These are phyloP conservation scores for Pseudotulostoma volvatum DNA, from an alignment of 495 filamentous ascomycete species.

Conservation along the genomic window DNA sequence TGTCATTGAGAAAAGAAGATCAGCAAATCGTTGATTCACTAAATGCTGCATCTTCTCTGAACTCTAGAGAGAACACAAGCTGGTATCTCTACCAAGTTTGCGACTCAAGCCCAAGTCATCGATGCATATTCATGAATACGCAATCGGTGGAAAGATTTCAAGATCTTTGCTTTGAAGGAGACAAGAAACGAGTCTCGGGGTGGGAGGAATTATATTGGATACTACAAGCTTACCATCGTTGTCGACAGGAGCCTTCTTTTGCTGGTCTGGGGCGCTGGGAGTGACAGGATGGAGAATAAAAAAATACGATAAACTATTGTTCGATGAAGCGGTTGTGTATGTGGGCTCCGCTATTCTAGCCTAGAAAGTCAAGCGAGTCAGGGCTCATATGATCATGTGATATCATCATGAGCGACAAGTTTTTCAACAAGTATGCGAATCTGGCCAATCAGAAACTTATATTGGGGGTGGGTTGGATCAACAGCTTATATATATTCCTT, in stretches of 20 bases:
- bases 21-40: constrained; percentile 70
- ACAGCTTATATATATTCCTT: too few species aligned
- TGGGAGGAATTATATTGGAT: constrained; percentile 13
- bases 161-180: constrained; percentile 19
- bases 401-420: too few species aligned
- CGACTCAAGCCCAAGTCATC: constrained; percentile 79
- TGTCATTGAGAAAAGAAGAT: constrained; percentile 99
- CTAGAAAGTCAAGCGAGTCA: too few species aligned
- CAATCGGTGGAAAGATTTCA: constrained; percentile 28
- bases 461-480: too few species aligned
- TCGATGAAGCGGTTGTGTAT: too few species aligned
- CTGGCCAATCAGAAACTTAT: too few species aligned
- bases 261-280: not conserved
- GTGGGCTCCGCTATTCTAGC: too few species aligned
- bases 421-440: too few species aligned
- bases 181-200: constrained; percentile 15
- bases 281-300: too few species aligned
- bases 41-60: constrained; percentile 62
- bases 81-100: constrained; percentile 42
- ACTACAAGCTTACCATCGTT: constrained; percentile 34
- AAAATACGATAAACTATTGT: too few species aligned
- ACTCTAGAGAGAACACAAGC: constrained; percentile 74
- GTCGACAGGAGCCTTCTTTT: constrained; percentile 6
- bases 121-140: too few species aligned
- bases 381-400: too few species aligned